These are phyloP conservation scores for Lachancea waltii DNA, from an alignment of 805 yeast genomes.

Conservation along the genomic window DNA sequence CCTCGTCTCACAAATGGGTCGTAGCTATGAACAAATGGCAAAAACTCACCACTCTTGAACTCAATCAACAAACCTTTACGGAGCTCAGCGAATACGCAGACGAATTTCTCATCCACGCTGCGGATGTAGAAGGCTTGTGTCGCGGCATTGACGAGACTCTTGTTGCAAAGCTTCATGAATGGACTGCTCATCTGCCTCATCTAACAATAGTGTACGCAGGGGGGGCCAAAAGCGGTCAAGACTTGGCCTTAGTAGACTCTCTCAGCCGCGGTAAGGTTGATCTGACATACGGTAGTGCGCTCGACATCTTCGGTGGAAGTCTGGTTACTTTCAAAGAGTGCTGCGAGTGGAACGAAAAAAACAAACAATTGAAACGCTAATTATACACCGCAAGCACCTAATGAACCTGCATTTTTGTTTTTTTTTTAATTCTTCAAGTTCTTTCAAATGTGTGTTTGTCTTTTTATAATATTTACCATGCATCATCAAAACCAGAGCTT, in stretches of 20 bases:
- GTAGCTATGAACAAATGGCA: slow-evolving; percentile 99
- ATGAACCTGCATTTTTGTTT: background rate
- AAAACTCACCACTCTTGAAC: slow-evolving; percentile 61
- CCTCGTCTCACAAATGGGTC: slow-evolving; percentile 51
- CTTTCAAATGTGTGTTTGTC: too few relatives aligned
- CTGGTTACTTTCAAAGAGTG: slow-evolving; percentile 72
- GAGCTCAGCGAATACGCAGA: slow-evolving; percentile 59
- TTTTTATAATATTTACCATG: slow-evolving; percentile 23
- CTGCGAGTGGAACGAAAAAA: slow-evolving; percentile 57
- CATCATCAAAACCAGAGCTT: slow-evolving; percentile 32
- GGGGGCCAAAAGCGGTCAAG: slow-evolving; percentile 75
- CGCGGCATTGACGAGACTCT: slow-evolving; percentile 82
- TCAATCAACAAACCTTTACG: slow-evolving; percentile 48
- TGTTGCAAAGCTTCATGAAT: slow-evolving; percentile 64
- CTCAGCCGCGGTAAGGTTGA: slow-evolving; percentile 82
- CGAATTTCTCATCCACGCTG: slow-evolving; percentile 93
- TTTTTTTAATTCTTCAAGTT: slow-evolving; percentile 1
- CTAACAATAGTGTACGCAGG: slow-evolving; percentile 92
- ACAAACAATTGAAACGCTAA: slow-evolving; percentile 12
- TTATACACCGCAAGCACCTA: slow-evolving; percentile 4
- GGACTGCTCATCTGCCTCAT: slow-evolving; percentile 44
- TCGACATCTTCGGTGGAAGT: slow-evolving; percentile 91
- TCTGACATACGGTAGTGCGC: slow-evolving; percentile 84
- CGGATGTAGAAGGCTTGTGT: slow-evolving; percentile 96
- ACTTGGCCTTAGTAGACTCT: slow-evolving; percentile 55